These are phyloP conservation scores for Fusarium fujikuroi DNA, from an alignment of 2,329 filamentous ascomycete species.

Conservation along the genomic window DNA sequence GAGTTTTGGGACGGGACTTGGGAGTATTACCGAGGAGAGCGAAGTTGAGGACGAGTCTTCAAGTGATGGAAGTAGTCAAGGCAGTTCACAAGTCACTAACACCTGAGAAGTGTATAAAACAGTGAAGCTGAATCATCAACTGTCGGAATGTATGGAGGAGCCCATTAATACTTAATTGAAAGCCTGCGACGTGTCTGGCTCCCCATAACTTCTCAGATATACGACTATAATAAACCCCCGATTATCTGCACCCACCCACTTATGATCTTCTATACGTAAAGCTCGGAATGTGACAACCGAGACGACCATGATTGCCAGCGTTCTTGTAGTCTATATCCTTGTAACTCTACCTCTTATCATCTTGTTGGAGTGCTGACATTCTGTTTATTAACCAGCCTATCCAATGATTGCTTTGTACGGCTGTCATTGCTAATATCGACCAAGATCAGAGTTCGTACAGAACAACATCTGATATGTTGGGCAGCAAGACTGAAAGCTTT, in stretches of 20 bases:
- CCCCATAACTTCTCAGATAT: background rate
- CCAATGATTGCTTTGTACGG: background rate
- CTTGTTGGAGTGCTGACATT: background rate
- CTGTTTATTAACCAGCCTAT: background rate
- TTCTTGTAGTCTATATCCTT: background rate
- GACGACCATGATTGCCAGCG: background rate
- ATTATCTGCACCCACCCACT: background rate
- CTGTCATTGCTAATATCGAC: background rate
- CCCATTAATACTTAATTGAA: background rate
- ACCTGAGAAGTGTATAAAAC: background rate
- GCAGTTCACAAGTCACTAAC: background rate
- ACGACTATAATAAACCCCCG: background rate
- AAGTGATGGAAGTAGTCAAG: background rate
- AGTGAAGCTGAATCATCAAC: background rate
- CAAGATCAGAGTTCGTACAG: background rate
- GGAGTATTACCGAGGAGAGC: conserved; percentile 11
- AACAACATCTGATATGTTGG: background rate
- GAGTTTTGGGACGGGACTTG: background rate
- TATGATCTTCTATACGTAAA: background rate
- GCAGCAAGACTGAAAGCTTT: conserved; percentile 2
- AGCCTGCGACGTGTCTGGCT: background rate
- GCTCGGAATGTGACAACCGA: background rate
- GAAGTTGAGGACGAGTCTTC: conserved; percentile 3
- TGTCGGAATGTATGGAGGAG: background rate
- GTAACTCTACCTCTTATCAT: background rate